Base-by-base conservation (phyloP, 306 rosid genomes). In the Vicia sativa region DNA sequence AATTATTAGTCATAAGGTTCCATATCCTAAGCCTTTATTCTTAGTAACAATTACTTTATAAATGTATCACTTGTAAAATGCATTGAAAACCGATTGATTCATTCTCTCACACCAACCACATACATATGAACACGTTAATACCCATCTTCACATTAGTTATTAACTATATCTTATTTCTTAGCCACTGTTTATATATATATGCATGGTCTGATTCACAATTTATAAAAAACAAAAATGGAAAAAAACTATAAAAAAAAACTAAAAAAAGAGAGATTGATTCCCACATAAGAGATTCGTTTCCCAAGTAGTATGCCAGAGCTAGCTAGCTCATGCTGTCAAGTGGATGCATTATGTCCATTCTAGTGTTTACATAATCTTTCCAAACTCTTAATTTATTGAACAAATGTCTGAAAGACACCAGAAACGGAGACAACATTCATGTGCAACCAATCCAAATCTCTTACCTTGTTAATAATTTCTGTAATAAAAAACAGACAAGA, bases 391-490 rank as follows among this genome's bases (percentile, higher is more conserved):
- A 5, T 78, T 64, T 83, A 72, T 68, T 71, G 12, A 49, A 62
- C 6, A 74, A 18, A 56, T 66, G 84, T 83, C 79, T 79, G 49
- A 43, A 43, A 80, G 82, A 34, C 38, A 74, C 70, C 69, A 68
- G 14, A 37, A 67, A 61, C 35, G 43, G 62, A 18, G 70, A 79
- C 84, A 74, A 75, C 46, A 75, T 34, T 81, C 88, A 83, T 67
- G 84, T 85, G 95, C 86, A 46, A 77, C 71, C 70, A 72, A 78
- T 75, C 73, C 77, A 71, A 43, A 81, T 65, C 79, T 70, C 9
- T 66, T 73, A 28, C 37, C 66, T 53, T 75, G 59, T 37, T 18
- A 76, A 69, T 25, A 25, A 25, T 45, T 66, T 19, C 42, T n/a
- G 28, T 25, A 55, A 55, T 44, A 65, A 28, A 35, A 50, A 63